Base-by-base conservation (phyloP, 495 filamentous ascomycete genomes). In the Podospora pseudoanserina region DNA sequence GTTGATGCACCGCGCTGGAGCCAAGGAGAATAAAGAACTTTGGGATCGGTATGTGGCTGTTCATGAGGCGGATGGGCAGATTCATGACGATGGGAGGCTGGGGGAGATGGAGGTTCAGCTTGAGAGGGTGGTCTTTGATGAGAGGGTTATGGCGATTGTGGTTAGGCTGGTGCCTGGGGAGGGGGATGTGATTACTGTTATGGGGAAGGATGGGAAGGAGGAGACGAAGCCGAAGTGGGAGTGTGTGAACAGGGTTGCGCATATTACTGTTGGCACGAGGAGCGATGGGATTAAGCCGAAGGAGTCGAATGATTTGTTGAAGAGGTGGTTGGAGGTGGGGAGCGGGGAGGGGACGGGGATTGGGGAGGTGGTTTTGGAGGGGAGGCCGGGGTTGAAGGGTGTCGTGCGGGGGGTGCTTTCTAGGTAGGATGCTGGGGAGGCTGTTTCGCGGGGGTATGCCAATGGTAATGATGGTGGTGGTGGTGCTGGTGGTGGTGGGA, bases 231-330 rank as follows among this genome's bases (percentile, higher is more conserved):
- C 74, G 2, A 73, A 77, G 63, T 92, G 91, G 83, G 80, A 88
- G 54, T 94, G 88, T 60, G 84, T 86, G 15, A 99, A 99, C 75
- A 74, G 80, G 30, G 83, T 94, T n/a, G 86, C 92, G 18, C 95
- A 99, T 77, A 84, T 98, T 60, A 98, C 95, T 2, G 84, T 97
- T 19, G 95, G 95, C 2, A 99, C 95, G 1, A 86, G 86, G 26
- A 79, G 84, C 65, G 79, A 81, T 65, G 72, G 80, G 6, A 86
- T 99, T 70, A 97, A 97, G 79, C 95, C 95, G 2, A 92, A 90
- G 81, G 94, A 99, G 81, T 94, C 93, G 72, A 98, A 98, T 72
- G 89, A 92, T 67, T 74, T 99, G 74, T 78, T 99, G 64, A 77
- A 81, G 68, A 78, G 83, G 57, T 97, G 92, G 93, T 68, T 86